Evolutionary conservation across 352 stramenopile species (phyloP).

Genomic region (Phytophthora tubulina): DNA sequence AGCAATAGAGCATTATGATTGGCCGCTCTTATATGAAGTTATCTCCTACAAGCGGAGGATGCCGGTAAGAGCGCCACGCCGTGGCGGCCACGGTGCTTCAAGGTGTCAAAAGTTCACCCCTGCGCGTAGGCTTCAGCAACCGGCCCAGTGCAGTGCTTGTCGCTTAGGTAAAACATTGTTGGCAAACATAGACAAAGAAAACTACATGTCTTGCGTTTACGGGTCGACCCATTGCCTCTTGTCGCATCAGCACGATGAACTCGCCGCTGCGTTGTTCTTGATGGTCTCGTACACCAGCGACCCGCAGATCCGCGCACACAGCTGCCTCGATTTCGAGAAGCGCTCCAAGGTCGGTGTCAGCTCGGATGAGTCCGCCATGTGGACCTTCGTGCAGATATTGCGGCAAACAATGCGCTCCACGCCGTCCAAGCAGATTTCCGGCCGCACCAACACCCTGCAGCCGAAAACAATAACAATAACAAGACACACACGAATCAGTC

Average conservation of each 20-base stretch:
- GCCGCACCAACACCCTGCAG: conserved; percentile 45
- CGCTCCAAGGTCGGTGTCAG: conserved; percentile 38
- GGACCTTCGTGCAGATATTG: conserved; percentile 68
- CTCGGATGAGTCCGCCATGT: conserved; percentile 25
- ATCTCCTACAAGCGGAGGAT: no score
- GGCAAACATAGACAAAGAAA: neutral
- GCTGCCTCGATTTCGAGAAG: conserved; percentile 47
- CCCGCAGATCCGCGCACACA: conserved; percentile 50
- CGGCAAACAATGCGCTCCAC: conserved; percentile 65
- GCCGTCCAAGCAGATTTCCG: conserved; percentile 55
- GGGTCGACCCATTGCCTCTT: neutral
- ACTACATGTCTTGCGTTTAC: neutral
- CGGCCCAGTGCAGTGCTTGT: neutral
- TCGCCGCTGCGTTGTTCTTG: conserved; percentile 26
- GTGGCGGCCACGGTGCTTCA: no score
- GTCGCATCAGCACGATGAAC: neutral
- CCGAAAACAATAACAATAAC: neutral
- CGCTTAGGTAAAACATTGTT: neutral
- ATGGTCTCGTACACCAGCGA: conserved; percentile 64
- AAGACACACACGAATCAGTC: no score
- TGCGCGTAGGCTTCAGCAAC: no score
- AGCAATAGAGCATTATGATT: no score
- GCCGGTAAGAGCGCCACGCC: no score
- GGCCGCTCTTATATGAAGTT: no score
- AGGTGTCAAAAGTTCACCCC: no score